Base-by-base conservation (phyloP, 176 grass and related monocot species). In the Lolium perenne region DNA sequence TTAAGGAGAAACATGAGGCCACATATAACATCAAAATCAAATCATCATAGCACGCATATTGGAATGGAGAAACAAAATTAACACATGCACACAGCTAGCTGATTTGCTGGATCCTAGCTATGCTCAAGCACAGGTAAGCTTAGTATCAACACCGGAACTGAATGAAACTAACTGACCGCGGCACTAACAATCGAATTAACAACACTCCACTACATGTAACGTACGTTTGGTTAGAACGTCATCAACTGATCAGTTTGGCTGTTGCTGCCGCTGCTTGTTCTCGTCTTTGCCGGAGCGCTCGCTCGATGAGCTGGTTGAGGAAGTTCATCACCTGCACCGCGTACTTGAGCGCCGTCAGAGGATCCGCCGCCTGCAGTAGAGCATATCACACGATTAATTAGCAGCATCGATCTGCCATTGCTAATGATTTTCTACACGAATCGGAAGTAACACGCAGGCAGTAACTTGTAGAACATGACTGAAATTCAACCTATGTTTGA, bases 281-380 rank as follows among this genome's bases (percentile, higher is more conserved):
- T 14, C 71, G 71, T 12, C 71, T 25, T 74, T 74, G 71, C 0
- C 46, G 71, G 47, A 98, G 88, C 16, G 74, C 83, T 58, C 84
- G 86, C 74, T 91, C 75, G 67, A 98, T 95, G 85, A 98, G 86
- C 86, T 90, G 94, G 89, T 90, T 95, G 43, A 98, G 91, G 18
- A 98, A 83, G 87, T 98, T 98, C 96, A 98, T 98, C 38, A 95
- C 78, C 20, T 95, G 93, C 59, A 98, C 96, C 0, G 93, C 90
- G 90, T 95, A 68, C 74, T 87, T 95, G 86, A 98, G 83, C 25
- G 96, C 96, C 4, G 93, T 98, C 46, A 98, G 64, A 14, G 93
- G 93, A 86, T 98, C 96, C 6, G 73, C 49, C 47, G 87, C 84
- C 88, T 94, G 79, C 72, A 58, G 32, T 35, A 69, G 3, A 67